These are phyloP conservation scores for Alternaria triticina DNA, from an alignment of 2,329 filamentous ascomycete species.

Conservation along the genomic window DNA sequence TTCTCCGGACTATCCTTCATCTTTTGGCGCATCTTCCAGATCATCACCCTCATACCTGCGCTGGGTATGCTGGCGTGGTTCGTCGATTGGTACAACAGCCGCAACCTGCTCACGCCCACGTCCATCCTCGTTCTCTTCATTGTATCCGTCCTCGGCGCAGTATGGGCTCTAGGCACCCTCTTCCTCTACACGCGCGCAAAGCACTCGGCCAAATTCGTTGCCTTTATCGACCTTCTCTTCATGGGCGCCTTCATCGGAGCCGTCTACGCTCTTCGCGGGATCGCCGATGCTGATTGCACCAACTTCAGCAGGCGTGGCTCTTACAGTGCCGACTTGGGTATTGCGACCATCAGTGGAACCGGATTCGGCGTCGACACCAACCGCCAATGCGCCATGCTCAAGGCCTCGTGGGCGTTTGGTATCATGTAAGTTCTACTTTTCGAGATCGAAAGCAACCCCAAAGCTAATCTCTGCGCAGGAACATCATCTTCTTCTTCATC, in stretches of 20 bases:
- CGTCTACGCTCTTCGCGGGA: constrained; percentile 64
- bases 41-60: constrained; percentile 67
- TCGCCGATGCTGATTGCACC: constrained; percentile 70
- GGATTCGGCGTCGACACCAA: constrained; percentile 62
- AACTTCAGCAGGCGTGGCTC: too few species aligned
- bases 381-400: constrained; percentile 90
- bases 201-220: constrained; percentile 65
- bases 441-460: too few species aligned
- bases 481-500: constrained; percentile 49
- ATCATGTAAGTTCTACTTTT: constrained; percentile 70
- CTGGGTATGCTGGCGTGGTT: constrained; percentile 68
- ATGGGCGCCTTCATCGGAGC: constrained; percentile 68
- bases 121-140: constrained; percentile 71
- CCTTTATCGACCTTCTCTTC: constrained; percentile 67
- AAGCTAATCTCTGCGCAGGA: constrained; percentile 38
- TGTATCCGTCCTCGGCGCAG: constrained; percentile 65
- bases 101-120: constrained; percentile 64
- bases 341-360: constrained; percentile 62
- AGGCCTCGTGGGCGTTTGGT: constrained; percentile 84
- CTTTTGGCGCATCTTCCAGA: constrained; percentile 66
- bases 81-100: constrained; percentile 63
- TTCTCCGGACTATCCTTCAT: constrained; percentile 65
- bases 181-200: constrained; percentile 65
- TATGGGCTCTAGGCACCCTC: constrained; percentile 67
- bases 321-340: constrained; percentile 64